Conservation (phyloP, 2,329 filamentous ascomycete species). For the Ophiosphaerella korrae region DNA sequence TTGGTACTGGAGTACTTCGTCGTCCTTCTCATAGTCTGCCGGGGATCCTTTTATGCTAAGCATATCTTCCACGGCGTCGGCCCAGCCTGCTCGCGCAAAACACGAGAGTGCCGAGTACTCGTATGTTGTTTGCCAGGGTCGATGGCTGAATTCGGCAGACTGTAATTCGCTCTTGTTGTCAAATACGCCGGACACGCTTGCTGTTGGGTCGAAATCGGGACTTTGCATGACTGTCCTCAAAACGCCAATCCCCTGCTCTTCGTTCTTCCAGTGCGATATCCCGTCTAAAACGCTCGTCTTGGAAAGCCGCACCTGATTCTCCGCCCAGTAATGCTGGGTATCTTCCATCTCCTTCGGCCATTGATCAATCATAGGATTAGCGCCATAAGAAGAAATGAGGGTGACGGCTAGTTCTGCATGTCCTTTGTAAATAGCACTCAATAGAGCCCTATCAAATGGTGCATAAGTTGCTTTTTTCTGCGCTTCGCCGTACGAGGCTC, state of each 20-base stretch:
- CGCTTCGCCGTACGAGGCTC: conserved; percentile 20
- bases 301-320: conserved; percentile 16
- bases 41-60: conserved; percentile 15
- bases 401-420: conserved; percentile 18
- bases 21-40: conserved; percentile 19
- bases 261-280: conserved; percentile 21
- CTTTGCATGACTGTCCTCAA: conserved; percentile 21
- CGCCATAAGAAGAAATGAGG: conserved; percentile 20
- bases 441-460: conserved; percentile 16
- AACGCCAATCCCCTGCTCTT: conserved; percentile 17
- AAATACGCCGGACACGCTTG: conserved; percentile 18
- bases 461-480: conserved; percentile 13
- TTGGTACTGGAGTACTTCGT: conserved; percentile 22
- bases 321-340: conserved; percentile 23
- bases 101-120: conserved; percentile 21
- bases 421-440: conserved; percentile 22
- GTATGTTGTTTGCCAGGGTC: conserved; percentile 26
- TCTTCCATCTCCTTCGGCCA: conserved; percentile 26
- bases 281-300: conserved; percentile 24
- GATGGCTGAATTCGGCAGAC: conserved; percentile 11
- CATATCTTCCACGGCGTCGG: conserved; percentile 24
- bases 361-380: conserved; percentile 22
- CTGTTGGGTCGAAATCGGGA: conserved; percentile 16
- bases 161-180: conserved; percentile 25
- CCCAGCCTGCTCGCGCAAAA: conserved; percentile 22